Evolutionary conservation across 2,329 filamentous ascomycete genomes (phyloP).

Genomic region (Diplodia intermedia): DNA sequence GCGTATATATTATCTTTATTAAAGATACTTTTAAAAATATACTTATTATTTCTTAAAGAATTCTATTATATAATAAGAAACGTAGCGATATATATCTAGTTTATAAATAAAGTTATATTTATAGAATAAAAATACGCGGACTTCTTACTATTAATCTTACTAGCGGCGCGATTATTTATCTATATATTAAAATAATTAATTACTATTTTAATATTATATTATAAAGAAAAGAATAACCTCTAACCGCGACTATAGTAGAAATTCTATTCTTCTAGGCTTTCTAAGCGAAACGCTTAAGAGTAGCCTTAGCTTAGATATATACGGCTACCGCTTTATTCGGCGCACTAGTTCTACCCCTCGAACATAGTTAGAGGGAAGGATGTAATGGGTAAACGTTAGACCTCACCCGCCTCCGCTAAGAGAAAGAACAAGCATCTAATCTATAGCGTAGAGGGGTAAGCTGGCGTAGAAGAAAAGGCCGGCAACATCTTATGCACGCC

Average conservation of each 20-base stretch:
- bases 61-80: too few relatives aligned
- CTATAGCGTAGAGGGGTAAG: background rate
- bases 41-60: too few relatives aligned
- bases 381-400: background rate
- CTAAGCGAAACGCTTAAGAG: background rate
- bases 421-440: background rate
- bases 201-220: background rate
- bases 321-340: background rate
- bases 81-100: too few relatives aligned
- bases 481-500: too few relatives aligned
- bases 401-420: background rate
- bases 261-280: background rate
- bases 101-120: too few relatives aligned
- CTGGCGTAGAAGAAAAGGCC: conserved; percentile 6
- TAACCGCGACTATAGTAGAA: background rate
- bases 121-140: background rate
- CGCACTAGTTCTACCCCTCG: background rate
- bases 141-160: background rate
- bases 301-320: background rate
- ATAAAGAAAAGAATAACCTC: background rate
- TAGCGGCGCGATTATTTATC: background rate
- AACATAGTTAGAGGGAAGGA: background rate
- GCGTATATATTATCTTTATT: too few relatives aligned
- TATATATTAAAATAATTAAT: background rate
- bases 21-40: too few relatives aligned